Base-by-base conservation (phyloP, 2,329 filamentous ascomycete species). In the Sordariomycetes sp. region DNA sequence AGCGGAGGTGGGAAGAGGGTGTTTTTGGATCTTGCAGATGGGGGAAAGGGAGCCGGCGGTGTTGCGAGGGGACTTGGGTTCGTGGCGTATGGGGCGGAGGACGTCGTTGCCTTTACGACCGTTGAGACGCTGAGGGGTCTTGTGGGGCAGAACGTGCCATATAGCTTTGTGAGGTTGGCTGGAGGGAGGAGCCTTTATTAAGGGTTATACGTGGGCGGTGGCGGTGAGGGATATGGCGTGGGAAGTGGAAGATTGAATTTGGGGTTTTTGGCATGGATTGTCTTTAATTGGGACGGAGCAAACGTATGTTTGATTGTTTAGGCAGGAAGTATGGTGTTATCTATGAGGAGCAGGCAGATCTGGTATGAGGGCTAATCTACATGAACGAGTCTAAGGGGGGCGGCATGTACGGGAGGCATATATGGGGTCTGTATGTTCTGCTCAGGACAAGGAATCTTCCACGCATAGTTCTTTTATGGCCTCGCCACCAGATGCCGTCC, bases 81-180 rank as follows among this genome's bases (percentile, higher is more conserved):
- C 76, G 85, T 84, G 25, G 84, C 87, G 7, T 94, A 92, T 66
- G 87, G 86, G 1, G 81, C 86, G 20, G 86, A 85, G 25, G 89
- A 95, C 68, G 86, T 90, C 35, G 86, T 85, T 58, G 88, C 89
- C 0, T 94, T 90, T 73, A 91, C 87, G 24, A 91, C 87, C 2
- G 89, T 92, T 5, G 87, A 94, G 71, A 92, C 85, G 54, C 71
- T 94, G 57, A 77, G 89, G 62, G 69, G 91, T 59, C 76, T 95
- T 25, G 87, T 92, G 12, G 89, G 89, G 10, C 88, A 94, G 72
- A 94, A 94, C 67, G 88, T 94, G 58, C 87, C 87, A 6, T 92
- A 90, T 70, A 90, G 88, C 70, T 95, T 95, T 73, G 89, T 94
- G 50, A 78, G 88, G 54, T 74, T 94, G 66, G 87, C 89, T 1